Conservation (phyloP, 2,329 filamentous ascomycete genomes). For the Colletotrichum tamarilloi region DNA sequence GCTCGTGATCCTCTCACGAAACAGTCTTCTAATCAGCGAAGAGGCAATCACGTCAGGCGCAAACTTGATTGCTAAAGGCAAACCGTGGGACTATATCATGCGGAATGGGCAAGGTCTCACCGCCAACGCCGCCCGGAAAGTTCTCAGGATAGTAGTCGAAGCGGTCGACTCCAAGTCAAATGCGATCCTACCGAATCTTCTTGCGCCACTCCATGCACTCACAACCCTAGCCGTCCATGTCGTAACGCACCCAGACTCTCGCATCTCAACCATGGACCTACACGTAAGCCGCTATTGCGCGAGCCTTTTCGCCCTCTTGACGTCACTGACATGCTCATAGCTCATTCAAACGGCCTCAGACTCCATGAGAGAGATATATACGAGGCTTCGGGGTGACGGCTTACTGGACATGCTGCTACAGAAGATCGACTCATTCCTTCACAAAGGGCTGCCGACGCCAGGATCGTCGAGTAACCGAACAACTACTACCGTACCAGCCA, state of each 20-base stretch:
- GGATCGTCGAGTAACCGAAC: neutral
- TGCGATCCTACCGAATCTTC: constrained; percentile 6
- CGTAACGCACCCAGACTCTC: constrained; percentile 18
- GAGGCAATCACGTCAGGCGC: constrained; percentile 17
- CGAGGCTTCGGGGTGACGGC: neutral
- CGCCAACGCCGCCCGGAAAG: constrained; percentile 18
- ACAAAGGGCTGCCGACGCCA: neutral
- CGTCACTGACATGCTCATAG: neutral
- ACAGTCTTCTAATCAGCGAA: constrained; percentile 30
- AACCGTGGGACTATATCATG: constrained; percentile 28
- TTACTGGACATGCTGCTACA: constrained; percentile 4
- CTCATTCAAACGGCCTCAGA: constrained; percentile 13
- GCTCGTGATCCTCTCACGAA: constrained; percentile 15
- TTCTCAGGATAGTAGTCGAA: constrained; percentile 20
- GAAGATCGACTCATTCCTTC: constrained; percentile 15
- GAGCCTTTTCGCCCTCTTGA: too few species aligned
- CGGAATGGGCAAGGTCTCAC: constrained; percentile 24
- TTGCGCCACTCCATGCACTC: constrained; percentile 15
- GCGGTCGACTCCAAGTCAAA: constrained; percentile 22
- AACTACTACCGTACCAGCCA: neutral
- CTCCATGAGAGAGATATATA: constrained; percentile 15
- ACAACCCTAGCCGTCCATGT: constrained; percentile 9
- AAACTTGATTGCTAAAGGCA: constrained; percentile 23
- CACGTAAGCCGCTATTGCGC: neutral
- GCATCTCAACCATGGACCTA: constrained; percentile 27